These are phyloP conservation scores for Populus hybrid DNA, from an alignment of 441 rosid genomes.

Conservation along the genomic window DNA sequence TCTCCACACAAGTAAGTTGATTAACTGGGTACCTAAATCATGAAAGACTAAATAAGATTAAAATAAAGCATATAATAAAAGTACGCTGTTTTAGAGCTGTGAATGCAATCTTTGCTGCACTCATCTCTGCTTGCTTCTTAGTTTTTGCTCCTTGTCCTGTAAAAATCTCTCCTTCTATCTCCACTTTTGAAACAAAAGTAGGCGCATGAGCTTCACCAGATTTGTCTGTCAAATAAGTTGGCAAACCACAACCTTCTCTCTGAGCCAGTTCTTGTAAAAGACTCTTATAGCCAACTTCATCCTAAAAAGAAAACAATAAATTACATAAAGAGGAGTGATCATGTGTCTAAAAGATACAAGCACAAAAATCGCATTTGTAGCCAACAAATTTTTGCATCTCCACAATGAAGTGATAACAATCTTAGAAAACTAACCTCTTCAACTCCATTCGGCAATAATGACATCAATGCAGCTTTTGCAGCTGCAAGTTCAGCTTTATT, in stretches of 20 bases:
- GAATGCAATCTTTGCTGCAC: constrained; percentile 78
- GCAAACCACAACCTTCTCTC: too few relatives aligned
- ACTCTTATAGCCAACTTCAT: too few relatives aligned
- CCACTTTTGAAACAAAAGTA: constrained; percentile 54
- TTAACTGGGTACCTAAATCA: not conserved
- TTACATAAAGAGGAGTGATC: not conserved
- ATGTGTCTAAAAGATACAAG: not conserved
- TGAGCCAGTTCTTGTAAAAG: too few relatives aligned
- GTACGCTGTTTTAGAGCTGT: constrained; percentile 39
- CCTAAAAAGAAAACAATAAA: too few relatives aligned
- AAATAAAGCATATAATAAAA: not conserved
- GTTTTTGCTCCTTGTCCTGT: constrained; percentile 51
- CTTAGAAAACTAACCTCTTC: constrained; percentile 45
- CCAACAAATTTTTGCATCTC: not conserved
- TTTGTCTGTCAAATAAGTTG: too few relatives aligned
- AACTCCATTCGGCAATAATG: constrained; percentile 10
- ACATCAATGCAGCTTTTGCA: constrained; percentile 33
- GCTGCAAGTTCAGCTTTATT: constrained; percentile 77
- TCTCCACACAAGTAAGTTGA: not conserved
- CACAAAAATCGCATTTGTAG: not conserved
- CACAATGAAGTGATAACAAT: not conserved
- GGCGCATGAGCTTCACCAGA: constrained; percentile 51
- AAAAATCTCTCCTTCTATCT: constrained; percentile 45
- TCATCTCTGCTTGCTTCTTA: constrained; percentile 72
- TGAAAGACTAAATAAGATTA: not conserved